phyloP scores from a whole-genome alignment of 1,284 basidiomycete genomes.

The Ceratobasidium theobromae region DNA sequence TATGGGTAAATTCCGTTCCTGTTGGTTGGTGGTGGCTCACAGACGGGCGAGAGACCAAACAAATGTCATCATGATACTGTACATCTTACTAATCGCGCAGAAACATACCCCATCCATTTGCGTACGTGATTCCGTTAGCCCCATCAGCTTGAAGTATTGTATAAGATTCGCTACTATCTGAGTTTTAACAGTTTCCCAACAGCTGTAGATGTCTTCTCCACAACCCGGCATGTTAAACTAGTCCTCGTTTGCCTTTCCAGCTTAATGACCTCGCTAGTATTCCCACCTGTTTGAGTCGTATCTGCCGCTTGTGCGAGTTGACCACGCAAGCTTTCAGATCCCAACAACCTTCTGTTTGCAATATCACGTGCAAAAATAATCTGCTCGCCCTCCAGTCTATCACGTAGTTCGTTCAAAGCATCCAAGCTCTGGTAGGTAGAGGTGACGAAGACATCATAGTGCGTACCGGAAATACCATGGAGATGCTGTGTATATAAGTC shows the following conservation, averaged over 20 bases:
- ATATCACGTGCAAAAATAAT: slow-evolving; percentile 45
- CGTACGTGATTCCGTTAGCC: too few species aligned
- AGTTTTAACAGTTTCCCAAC: slow-evolving; percentile 16
- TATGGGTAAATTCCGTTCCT: background rate
- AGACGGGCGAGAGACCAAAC: background rate
- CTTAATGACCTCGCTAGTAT: background rate
- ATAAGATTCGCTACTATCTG: background rate
- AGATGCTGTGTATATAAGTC: slow-evolving; percentile 68
- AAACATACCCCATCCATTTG: too few species aligned
- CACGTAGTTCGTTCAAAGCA: background rate
- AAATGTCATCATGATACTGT: background rate
- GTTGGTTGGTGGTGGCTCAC: background rate
- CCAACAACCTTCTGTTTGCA: slow-evolving; percentile 58
- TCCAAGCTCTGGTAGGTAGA: background rate
- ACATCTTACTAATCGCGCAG: background rate
- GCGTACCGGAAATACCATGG: slow-evolving; percentile 61
- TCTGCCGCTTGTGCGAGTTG: background rate
- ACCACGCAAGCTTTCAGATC: slow-evolving; percentile 3
- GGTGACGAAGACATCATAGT: background rate
- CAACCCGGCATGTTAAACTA: slow-evolving; percentile 87
- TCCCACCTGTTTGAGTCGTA: background rate
- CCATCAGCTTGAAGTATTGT: background rate
- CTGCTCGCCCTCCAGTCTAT: background rate
- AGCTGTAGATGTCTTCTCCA: slow-evolving; percentile 56
- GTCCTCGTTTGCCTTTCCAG: slow-evolving; percentile 64